Percentiles rank a stretch among this genome's conserved stretches.
Conservation (phyloP, 2,329 filamentous ascomycete genomes). For the Pseudocercospora fijiensis region DNA sequence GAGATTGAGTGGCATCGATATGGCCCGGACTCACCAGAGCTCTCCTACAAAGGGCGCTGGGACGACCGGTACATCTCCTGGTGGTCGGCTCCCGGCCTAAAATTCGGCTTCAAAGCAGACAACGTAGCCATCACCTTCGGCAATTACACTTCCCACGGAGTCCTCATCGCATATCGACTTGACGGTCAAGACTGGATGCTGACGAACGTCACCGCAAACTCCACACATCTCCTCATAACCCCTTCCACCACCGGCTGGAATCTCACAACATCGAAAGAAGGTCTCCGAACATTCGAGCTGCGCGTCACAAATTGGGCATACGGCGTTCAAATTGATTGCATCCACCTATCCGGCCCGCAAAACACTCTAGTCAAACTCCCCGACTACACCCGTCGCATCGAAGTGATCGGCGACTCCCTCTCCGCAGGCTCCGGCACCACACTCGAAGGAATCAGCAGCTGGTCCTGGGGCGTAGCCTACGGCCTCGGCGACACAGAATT, state of each 20-base stretch:
- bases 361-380: constrained; percentile 49
- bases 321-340: constrained; percentile 56
- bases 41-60: constrained; percentile 64
- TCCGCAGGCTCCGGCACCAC: constrained; percentile 58
- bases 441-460: constrained; percentile 59
- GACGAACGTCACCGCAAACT: constrained; percentile 58
- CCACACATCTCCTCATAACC: constrained; percentile 57
- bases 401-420: constrained; percentile 51
- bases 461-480: constrained; percentile 56
- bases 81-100: constrained; percentile 52
- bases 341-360: constrained; percentile 49
- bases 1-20: constrained; percentile 50
- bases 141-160: constrained; percentile 50
- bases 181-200: constrained; percentile 60
- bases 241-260: constrained; percentile 48
- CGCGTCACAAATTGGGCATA: constrained; percentile 63
- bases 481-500: constrained; percentile 61
- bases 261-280: constrained; percentile 43
- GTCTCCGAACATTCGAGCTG: constrained; percentile 55
- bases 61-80: constrained; percentile 60
- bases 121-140: constrained; percentile 57
- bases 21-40: constrained; percentile 52
- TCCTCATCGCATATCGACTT: constrained; percentile 59
- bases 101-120: constrained; percentile 56
- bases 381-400: constrained; percentile 41